Conservation (phyloP, 352 stramenopile genomes). For the Phytophthora capsici region DNA sequence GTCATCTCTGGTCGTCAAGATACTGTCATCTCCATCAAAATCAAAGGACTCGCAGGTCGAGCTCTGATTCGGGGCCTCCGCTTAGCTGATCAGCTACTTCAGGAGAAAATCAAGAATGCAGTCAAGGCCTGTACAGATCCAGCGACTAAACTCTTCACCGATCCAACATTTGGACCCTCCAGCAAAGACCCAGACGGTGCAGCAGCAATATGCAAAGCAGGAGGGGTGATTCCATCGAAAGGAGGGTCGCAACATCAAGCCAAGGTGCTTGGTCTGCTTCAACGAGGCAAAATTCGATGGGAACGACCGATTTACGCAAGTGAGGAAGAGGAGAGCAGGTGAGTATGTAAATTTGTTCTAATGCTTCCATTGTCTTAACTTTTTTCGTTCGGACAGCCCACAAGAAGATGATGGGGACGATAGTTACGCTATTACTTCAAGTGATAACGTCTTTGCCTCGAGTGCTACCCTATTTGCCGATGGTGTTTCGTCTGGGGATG, state of each 20-base stretch:
- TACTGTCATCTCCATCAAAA: conserved; percentile 78
- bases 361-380: background rate
- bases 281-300: conserved; percentile 82
- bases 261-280: conserved; percentile 73
- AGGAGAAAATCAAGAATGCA: conserved; percentile 77
- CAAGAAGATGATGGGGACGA: conserved; percentile 37
- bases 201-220: conserved; percentile 72
- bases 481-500: conserved; percentile 79
- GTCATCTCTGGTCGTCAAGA: conserved; percentile 80
- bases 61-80: conserved; percentile 58
- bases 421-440: conserved; percentile 19
- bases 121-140: conserved; percentile 57
- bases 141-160: conserved; percentile 64
- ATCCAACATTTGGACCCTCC: conserved; percentile 85
- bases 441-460: conserved; percentile 57
- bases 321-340: conserved; percentile 38
- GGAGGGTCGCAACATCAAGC: conserved; percentile 76
- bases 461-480: conserved; percentile 81
- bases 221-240: conserved; percentile 59
- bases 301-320: conserved; percentile 69
- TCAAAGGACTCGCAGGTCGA: conserved; percentile 73
- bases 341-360: no score
- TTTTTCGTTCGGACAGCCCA: conserved; percentile 1
- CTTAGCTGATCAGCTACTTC: conserved; percentile 73
- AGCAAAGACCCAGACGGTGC: conserved; percentile 61